Evolutionary conservation across 2,329 filamentous ascomycete species (phyloP), one percentile per base, ranked within the genome.

Genomic region (Tolypocladium nubicola): DNA sequence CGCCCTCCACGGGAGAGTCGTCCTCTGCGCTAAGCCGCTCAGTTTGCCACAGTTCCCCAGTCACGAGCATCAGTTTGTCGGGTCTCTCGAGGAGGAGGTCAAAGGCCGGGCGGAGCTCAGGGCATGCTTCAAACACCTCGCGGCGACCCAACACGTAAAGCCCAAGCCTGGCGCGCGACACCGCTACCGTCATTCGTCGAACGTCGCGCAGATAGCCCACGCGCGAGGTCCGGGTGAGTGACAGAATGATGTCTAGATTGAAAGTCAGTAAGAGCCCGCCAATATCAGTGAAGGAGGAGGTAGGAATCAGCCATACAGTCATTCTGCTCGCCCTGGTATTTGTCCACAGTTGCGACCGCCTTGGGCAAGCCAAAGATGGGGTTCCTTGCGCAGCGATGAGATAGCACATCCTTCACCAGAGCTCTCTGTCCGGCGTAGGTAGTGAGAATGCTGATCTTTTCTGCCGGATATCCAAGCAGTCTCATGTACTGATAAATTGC

Each of bases 291-390:
- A 39, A 56, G 58, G n/a, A 38, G 35, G 52, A 30, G 26, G 26
- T 30, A 23, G 21, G 35, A 40, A 33, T 23, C 37, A 43, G 57
- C 84, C 88, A 80, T 80, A 94, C 90, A 97, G 68, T 99, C 94
- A 73, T 99, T 99, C 74, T 99, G 94, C 77, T 99, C 94, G 70
- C 94, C 95, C 76, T 99, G 94, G 68, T 97, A 99, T 71, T 96
- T 97, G 76, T 99, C 94, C 61, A 99, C 93, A 6, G 95, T 99
- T 4, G 90, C 92, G 35, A 99, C 90, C 56, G 88, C 87, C 71
- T 87, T 88, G 21, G 94, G 94, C 71, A 96, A 76, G 10, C 93
- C 92, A 73, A 99, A 99, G 23, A 97, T 76, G 2, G 85, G 76
- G 65, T 91, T 95, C 65, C 83, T 87, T 41, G 85, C 87, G 71